Evolutionary conservation across 257 asterid genomes (phyloP).

Genomic region (Datura wrightii): DNA sequence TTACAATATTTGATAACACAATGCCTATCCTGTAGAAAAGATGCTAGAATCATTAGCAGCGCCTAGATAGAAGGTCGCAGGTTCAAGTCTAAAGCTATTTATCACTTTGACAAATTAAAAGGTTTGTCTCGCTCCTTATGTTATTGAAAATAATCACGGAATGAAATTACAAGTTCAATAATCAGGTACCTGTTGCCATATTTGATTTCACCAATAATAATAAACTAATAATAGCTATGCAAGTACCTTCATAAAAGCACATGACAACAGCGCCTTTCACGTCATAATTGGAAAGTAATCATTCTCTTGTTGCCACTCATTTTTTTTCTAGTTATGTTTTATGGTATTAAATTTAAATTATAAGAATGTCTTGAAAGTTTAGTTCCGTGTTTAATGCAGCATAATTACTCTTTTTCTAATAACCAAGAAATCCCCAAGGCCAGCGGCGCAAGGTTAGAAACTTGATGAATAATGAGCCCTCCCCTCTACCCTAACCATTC

Average conservation of each 20-base stretch:
- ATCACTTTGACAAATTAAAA: slow-evolving; percentile 6
- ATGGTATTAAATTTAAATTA: slow-evolving; percentile 1
- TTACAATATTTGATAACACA: not conserved
- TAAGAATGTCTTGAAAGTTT: not conserved
- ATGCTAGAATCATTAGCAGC: not conserved
- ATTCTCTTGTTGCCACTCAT: not conserved
- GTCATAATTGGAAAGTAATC: not conserved
- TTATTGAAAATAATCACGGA: not conserved
- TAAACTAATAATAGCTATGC: not conserved
- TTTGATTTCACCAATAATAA: not conserved
- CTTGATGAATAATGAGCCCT: not conserved
- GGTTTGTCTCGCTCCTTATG: not conserved
- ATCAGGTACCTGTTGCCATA: not conserved
- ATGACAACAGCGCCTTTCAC: not conserved
- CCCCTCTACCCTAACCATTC: not conserved
- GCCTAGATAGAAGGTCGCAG: not conserved
- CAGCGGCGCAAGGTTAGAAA: slow-evolving; percentile 1
- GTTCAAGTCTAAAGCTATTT: not conserved
- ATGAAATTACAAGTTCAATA: slow-evolving; percentile 1
- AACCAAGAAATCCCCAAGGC: not conserved
- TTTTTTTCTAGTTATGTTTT: not conserved
- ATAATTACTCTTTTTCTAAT: not conserved
- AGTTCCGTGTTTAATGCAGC: not conserved
- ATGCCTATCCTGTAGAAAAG: not conserved
- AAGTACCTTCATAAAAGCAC: not conserved